A percentile compares a stretch with the other conserved stretches of the same genome.
phyloP scores from a whole-genome alignment of 2,329 filamentous ascomycete species.

The Neocatenulostroma microsporum region DNA sequence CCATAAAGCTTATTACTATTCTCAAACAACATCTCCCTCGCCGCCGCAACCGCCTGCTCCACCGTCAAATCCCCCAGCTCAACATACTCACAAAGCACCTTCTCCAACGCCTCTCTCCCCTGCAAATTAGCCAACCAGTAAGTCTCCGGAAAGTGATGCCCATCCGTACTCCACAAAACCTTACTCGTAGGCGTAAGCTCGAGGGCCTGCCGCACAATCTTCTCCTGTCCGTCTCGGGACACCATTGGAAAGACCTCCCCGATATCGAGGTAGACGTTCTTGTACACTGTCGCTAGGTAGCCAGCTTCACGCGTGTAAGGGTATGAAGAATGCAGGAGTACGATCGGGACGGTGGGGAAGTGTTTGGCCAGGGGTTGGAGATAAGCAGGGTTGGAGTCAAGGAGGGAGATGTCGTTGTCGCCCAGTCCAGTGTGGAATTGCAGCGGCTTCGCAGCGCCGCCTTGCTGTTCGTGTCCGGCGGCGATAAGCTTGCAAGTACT shows the following conservation, averaged over 20 bases:
- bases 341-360: slow-evolving; percentile 63
- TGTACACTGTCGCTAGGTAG: slow-evolving; percentile 68
- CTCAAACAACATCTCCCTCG: slow-evolving; percentile 62
- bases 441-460: slow-evolving; percentile 56
- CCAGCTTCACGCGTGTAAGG: slow-evolving; percentile 71
- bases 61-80: slow-evolving; percentile 54
- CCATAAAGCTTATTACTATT: slow-evolving; percentile 71
- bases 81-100: slow-evolving; percentile 61
- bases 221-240: slow-evolving; percentile 66
- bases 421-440: slow-evolving; percentile 80
- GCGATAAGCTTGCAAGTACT: slow-evolving; percentile 53
- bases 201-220: slow-evolving; percentile 61
- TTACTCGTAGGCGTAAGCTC: slow-evolving; percentile 70
- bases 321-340: slow-evolving; percentile 73
- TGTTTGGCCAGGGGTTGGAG: slow-evolving; percentile 64
- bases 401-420: slow-evolving; percentile 66
- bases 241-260: slow-evolving; percentile 75
- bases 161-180: slow-evolving; percentile 72
- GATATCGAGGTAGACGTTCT: slow-evolving; percentile 74
- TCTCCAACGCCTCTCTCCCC: slow-evolving; percentile 61
- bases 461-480: slow-evolving; percentile 33
- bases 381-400: slow-evolving; percentile 64
- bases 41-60: slow-evolving; percentile 55
- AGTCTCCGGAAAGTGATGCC: slow-evolving; percentile 71
- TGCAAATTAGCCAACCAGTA: slow-evolving; percentile 66